phyloP scores from a whole-genome alignment of 371 early-diverging fungal genomes.

The Rhizopus stolonifer region DNA sequence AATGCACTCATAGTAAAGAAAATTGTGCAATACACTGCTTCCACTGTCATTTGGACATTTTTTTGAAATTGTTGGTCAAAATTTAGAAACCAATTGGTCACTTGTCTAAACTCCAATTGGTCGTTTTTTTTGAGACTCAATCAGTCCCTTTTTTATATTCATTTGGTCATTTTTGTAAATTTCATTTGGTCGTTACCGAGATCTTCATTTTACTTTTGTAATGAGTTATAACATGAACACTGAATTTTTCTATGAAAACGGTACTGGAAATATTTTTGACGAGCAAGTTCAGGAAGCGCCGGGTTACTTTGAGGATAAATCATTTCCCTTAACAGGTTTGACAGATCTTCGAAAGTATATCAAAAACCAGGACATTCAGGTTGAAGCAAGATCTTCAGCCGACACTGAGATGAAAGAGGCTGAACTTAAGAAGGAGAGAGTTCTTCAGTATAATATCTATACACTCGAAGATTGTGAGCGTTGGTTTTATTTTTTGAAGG shows the following conservation, averaged over 20 bases:
- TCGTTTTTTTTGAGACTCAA: constrained; percentile 1
- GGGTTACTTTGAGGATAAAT: constrained; percentile 13
- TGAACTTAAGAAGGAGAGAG: constrained; percentile 18
- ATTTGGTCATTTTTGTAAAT: constrained; percentile 4
- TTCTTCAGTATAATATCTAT: constrained; percentile 16
- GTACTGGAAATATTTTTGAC: constrained; percentile 13
- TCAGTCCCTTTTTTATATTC: not conserved
- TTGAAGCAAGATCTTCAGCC: constrained; percentile 13
- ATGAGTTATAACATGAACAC: constrained; percentile 14
- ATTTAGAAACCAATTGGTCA: too few species aligned
- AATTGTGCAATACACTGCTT: too few species aligned
- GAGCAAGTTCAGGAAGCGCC: constrained; percentile 13
- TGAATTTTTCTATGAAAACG: constrained; percentile 19
- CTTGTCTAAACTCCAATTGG: constrained; percentile 8
- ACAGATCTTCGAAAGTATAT: constrained; percentile 21
- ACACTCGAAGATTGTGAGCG: constrained; percentile 16
- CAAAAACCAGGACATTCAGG: constrained; percentile 11
- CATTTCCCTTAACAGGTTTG: constrained; percentile 17
- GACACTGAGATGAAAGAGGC: constrained; percentile 21
- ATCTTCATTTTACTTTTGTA: constrained; percentile 7
- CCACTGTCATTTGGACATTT: too few species aligned
- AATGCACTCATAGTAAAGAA: too few species aligned
- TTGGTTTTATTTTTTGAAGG: constrained; percentile 19
- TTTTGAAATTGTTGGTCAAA: too few species aligned
- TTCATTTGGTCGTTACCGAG: constrained; percentile 6